Percentiles rank a stretch among this genome's conserved stretches.
Evolutionary conservation across 2,329 filamentous ascomycete species (phyloP).

Genomic region (Zymoseptoria pseudotritici): DNA sequence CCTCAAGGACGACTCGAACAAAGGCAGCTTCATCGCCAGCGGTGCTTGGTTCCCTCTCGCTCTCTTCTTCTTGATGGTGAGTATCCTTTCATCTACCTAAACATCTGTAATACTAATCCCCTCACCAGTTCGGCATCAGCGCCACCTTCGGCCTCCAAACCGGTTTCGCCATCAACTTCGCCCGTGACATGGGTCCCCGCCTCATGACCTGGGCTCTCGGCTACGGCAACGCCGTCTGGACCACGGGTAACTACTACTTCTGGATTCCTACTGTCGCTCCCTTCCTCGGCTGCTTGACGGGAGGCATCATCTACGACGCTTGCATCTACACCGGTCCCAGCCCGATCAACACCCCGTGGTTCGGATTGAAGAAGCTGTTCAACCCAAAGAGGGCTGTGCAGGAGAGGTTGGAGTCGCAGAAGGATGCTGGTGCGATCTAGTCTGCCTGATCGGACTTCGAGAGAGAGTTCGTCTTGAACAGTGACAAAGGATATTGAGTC

Average conservation of each 20-base stretch:
- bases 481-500: too few relatives aligned
- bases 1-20: constrained; percentile 48
- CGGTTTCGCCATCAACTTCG: constrained; percentile 60
- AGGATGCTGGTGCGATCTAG: constrained; percentile 24
- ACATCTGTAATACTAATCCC: constrained; percentile 1
- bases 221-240: constrained; percentile 58
- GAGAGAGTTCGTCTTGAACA: too few relatives aligned
- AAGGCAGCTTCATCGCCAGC: constrained; percentile 28
- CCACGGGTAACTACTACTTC: constrained; percentile 58
- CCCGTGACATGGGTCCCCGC: constrained; percentile 63
- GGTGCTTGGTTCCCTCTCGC: constrained; percentile 49
- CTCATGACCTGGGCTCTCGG: constrained; percentile 60
- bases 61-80: constrained; percentile 54
- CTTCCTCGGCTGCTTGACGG: constrained; percentile 55
- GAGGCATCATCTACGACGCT: constrained; percentile 59
- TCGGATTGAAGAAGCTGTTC: constrained; percentile 22
- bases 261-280: constrained; percentile 62
- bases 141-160: constrained; percentile 64
- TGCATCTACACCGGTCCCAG: constrained; percentile 57
- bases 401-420: constrained; percentile 19
- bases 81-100: not conserved
- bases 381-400: constrained; percentile 19
- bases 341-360: constrained; percentile 56
- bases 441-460: not conserved
- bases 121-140: constrained; percentile 50